A percentile compares a stretch with the other conserved stretches of the same genome.
These are phyloP conservation scores for Cryptosporidium canis DNA, from an alignment of 169 alveolate species.

Conservation along the genomic window DNA sequence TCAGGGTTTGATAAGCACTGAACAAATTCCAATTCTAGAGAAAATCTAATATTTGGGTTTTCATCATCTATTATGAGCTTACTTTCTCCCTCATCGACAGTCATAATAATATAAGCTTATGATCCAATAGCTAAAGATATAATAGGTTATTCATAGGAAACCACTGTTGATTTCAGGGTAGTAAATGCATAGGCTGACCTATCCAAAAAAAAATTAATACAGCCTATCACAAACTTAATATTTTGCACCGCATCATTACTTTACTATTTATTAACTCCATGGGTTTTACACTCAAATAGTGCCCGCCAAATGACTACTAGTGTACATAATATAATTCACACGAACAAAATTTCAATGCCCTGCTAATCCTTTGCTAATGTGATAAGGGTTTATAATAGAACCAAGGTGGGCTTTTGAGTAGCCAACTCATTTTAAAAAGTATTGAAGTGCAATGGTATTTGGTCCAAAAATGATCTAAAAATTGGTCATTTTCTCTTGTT, in stretches of 20 bases:
- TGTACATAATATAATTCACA: not conserved
- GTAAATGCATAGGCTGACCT: no score
- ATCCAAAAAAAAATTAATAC: no score
- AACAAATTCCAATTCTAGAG: slow-evolving; percentile 71
- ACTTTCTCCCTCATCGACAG: not conserved
- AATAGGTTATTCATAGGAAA: no score
- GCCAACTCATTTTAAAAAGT: not conserved
- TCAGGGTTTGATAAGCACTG: slow-evolving; percentile 71
- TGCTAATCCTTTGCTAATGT: not conserved
- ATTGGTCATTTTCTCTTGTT: not conserved
- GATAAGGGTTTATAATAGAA: not conserved
- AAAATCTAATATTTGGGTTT: slow-evolving; percentile 27
- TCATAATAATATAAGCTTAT: not conserved
- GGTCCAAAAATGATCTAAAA: not conserved
- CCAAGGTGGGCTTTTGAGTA: not conserved
- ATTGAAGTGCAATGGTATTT: not conserved
- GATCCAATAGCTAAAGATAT: not conserved
- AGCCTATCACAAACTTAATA: no score
- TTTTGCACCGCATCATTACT: no score
- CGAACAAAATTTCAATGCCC: not conserved
- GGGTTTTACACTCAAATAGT: no score
- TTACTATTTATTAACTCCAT: no score
- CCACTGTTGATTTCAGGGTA: no score
- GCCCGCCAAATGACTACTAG: not conserved
- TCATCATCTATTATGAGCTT: slow-evolving; percentile 4